Evolutionary conservation across 257 asterid genomes (phyloP), one percentile per base, ranked within the genome.

Genomic region (Osmanthus fragrans): DNA sequence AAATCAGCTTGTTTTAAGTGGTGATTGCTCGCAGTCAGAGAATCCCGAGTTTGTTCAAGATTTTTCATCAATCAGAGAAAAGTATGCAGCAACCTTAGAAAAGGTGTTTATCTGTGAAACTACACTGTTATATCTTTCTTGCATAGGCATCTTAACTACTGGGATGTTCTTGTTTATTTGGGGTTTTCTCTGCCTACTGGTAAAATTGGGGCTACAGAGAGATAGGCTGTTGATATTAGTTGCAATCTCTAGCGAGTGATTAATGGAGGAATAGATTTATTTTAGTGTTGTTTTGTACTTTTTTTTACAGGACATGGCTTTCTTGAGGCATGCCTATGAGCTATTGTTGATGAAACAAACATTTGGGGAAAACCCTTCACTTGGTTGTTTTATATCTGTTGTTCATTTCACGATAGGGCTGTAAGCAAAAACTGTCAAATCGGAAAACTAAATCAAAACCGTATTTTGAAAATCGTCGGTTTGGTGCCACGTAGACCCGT

Each of bases 1-100:
- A 78, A 82, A 79, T 79, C 86, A 81, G 60, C 77, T 82, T 65
- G 83, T 79, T 77, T 32, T 78, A 66, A 67, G 77, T 79, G 86
- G 85, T 73, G 82, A 77, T 76, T 76, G 78, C 84, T 80, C 80
- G 84, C 88, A 34, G 69, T 79, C 81, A 37, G 90, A 86, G 40
- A 76, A 78, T 70, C 73, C 89, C 15, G 71, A 71, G 63, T 74
- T 15, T 45, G 73, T 54, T 69, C 85, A 78, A 66, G 83, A 73
- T 37, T 73, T 85, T 80, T 82, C 87, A 64, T 71, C 84, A 73
- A 80, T 72, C 56, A 82, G 84, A 83, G 83, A 84, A 49, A 80
- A 79, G 54, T 89, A 80, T 84, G 85, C 82, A 12, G 66, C 89
- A 29, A 84, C 80, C 75, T 56, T 88, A 25, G 85, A 80, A 63